phyloP scores from a whole-genome alignment of 2,329 filamentous ascomycete species.

The Byssochlamys sp. region DNA sequence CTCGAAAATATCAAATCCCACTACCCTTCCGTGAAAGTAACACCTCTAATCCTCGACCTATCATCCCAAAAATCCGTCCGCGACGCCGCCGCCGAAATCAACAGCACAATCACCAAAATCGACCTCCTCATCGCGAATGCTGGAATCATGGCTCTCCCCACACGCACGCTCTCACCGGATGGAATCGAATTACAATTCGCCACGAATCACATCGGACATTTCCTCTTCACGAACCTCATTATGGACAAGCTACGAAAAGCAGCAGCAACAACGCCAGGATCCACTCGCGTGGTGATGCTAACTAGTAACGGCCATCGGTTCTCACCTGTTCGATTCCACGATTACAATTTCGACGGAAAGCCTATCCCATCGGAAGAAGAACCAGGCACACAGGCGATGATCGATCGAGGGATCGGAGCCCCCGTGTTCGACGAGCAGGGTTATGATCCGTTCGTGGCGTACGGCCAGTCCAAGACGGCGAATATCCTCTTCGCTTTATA shows the following conservation, averaged over 20 bases:
- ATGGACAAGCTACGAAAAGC: conserved; percentile 8
- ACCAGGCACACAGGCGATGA: conserved; percentile 18
- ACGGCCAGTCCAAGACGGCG: conserved; percentile 32
- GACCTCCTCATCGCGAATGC: conserved; percentile 10
- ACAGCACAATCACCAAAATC: conserved; percentile 1
- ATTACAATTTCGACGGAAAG: conserved; percentile 23
- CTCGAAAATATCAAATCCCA: conserved; percentile 5
- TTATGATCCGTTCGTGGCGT: conserved; percentile 7
- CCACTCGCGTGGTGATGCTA: conserved; percentile 20
- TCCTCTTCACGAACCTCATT: conserved; percentile 20
- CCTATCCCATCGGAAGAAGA: conserved; percentile 10
- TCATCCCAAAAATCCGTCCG: conserved; percentile 4
- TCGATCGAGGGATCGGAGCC: neutral
- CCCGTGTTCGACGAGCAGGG: neutral
- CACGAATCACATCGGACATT: conserved; percentile 12
- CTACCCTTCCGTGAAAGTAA: neutral
- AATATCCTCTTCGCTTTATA: conserved; percentile 36
- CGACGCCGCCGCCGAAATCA: conserved; percentile 3
- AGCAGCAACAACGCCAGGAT: conserved; percentile 5
- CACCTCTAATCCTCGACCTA: conserved; percentile 6
- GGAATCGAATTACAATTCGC: conserved; percentile 21
- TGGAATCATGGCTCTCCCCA: conserved; percentile 6
- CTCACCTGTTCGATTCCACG: conserved; percentile 22
- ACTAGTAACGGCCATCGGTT: conserved; percentile 15
- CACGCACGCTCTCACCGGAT: conserved; percentile 8